Evolutionary conservation across 192 early-diverging fungal genomes (phyloP).

Genomic region (Backusella tarrabulga): DNA sequence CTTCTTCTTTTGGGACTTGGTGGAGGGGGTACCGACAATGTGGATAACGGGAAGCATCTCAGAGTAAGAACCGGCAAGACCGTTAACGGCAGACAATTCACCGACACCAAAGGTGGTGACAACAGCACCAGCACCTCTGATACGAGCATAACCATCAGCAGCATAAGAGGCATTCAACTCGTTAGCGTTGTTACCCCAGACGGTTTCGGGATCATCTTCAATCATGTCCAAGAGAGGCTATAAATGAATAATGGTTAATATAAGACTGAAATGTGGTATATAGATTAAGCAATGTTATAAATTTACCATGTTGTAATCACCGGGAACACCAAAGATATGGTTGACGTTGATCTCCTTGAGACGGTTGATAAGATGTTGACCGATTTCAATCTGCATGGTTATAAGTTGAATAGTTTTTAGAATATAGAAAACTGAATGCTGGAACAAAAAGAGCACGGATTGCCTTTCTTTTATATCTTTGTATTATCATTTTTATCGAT

Average conservation of each 20-base stretch:
- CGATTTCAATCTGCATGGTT: conserved; percentile 21
- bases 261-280: background rate
- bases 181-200: conserved; percentile 43
- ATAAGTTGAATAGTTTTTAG: background rate
- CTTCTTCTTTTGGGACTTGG: conserved; percentile 40
- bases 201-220: conserved; percentile 36
- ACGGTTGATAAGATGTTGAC: conserved; percentile 37
- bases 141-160: conserved; percentile 47
- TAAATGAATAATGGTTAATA: background rate
- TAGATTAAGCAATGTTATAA: background rate
- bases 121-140: conserved; percentile 38
- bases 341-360: conserved; percentile 43
- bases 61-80: conserved; percentile 46
- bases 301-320: conserved; percentile 46
- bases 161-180: conserved; percentile 46
- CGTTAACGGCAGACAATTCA: conserved; percentile 43
- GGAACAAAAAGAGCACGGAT: background rate
- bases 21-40: conserved; percentile 49
- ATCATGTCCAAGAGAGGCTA: conserved; percentile 28
- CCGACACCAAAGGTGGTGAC: conserved; percentile 50
- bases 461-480: background rate
- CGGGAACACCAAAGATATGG: conserved; percentile 43
- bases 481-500: conserved; percentile 2
- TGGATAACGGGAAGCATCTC: conserved; percentile 53
- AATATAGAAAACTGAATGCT: background rate